Conservation (phyloP, 176 grass and related monocot species). For the Avena eriantha region DNA sequence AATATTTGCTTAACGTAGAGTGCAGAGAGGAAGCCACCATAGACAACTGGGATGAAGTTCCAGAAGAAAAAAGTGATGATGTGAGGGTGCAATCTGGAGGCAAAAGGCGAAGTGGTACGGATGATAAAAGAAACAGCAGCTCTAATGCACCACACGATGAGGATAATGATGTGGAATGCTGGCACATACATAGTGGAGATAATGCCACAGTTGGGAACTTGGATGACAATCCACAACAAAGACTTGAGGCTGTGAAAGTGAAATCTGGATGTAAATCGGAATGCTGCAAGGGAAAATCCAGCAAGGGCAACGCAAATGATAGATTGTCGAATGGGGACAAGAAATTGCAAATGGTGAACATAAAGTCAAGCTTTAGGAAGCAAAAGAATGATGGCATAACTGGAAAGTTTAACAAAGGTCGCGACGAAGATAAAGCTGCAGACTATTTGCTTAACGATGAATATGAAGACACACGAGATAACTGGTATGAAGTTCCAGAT, state of each 20-base stretch:
- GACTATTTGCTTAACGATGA: constrained; percentile 31
- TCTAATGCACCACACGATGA: constrained; percentile 5
- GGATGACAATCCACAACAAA: constrained; percentile 43
- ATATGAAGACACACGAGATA: constrained; percentile 43
- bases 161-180: constrained; percentile 34
- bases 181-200: constrained; percentile 46
- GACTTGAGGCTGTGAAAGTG: constrained; percentile 45
- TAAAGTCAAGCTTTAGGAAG: constrained; percentile 48
- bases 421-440: neutral
- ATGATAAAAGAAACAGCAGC: constrained; percentile 51
- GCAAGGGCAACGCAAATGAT: constrained; percentile 42
- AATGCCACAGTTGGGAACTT: constrained; percentile 40
- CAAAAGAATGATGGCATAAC: constrained; percentile 43
- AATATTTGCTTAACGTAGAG: constrained; percentile 26
- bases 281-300: constrained; percentile 53
- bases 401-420: constrained; percentile 36
- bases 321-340: constrained; percentile 36
- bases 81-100: constrained; percentile 52
- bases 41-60: constrained; percentile 43
- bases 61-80: constrained; percentile 44
- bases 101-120: constrained; percentile 47
- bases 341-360: constrained; percentile 47
- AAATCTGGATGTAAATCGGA: constrained; percentile 53
- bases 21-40: constrained; percentile 43
- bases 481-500: constrained; percentile 40